Conservation (phyloP, 352 stramenopile genomes). For the Globisporangium barbulae region DNA sequence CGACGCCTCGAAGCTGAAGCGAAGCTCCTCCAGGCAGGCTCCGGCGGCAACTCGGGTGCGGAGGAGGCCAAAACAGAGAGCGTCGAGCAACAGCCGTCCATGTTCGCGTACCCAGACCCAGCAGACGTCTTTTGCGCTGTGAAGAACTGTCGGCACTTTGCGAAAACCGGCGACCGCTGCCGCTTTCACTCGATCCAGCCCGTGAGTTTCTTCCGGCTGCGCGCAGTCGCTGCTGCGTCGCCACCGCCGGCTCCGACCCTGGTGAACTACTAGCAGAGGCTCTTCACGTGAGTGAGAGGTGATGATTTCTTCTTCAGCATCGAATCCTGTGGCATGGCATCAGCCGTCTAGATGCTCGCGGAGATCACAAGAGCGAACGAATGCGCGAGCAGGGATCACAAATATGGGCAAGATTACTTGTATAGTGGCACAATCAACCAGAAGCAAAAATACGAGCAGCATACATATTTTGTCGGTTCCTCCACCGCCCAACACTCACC, state of each 20-base stretch:
- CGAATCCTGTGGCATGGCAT: neutral
- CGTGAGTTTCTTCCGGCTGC: slow-evolving; percentile 22
- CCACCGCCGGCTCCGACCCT: neutral
- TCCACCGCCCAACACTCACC: too few species aligned
- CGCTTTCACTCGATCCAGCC: slow-evolving; percentile 45
- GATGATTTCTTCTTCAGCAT: neutral
- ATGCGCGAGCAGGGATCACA: too few species aligned
- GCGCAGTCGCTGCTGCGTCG: neutral
- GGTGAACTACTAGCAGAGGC: neutral
- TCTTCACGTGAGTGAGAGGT: neutral
- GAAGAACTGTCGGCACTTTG: slow-evolving; percentile 43
- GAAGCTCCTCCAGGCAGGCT: slow-evolving; percentile 2
- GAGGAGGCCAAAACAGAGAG: slow-evolving; percentile 13
- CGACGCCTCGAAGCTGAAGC: slow-evolving; percentile 44
- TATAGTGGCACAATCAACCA: too few species aligned
- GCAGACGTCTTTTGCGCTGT: slow-evolving; percentile 41
- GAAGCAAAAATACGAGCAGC: too few species aligned
- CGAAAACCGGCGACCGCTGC: slow-evolving; percentile 60
- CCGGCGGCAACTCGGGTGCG: slow-evolving; percentile 4
- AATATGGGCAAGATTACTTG: too few species aligned
- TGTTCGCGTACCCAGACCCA: slow-evolving; percentile 31
- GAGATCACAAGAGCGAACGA: neutral
- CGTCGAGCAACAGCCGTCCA: neutral
- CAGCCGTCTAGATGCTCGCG: neutral
- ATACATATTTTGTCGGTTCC: too few species aligned